Conservation (phyloP, 805 yeast genomes). For the Saccharomycopsis sp. region DNA sequence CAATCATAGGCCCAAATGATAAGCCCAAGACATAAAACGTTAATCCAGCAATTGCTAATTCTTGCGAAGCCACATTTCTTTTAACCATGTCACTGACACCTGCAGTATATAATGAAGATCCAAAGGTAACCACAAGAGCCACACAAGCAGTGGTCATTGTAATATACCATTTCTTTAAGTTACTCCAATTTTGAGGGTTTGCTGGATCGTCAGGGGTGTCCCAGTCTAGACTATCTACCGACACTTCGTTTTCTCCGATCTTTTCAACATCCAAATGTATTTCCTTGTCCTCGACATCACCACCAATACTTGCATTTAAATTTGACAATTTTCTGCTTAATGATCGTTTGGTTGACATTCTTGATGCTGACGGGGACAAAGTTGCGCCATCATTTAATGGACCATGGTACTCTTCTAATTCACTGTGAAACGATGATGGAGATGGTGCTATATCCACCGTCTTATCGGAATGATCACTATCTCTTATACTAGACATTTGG, state of each 20-base stretch:
- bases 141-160: slow-evolving; percentile 59
- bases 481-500: no score
- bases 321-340: slow-evolving; percentile 11
- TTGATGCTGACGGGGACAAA: neutral
- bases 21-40: slow-evolving; percentile 67
- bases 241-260: no score
- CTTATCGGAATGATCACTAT: no score
- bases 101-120: slow-evolving; percentile 64
- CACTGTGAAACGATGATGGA: no score
- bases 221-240: slow-evolving; percentile 44
- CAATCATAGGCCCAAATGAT: slow-evolving; percentile 61
- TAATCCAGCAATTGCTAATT: slow-evolving; percentile 58
- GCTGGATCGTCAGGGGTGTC: slow-evolving; percentile 55
- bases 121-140: slow-evolving; percentile 67
- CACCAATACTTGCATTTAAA: neutral
- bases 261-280: slow-evolving; percentile 23
- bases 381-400: neutral
- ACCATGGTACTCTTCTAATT: no score
- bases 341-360: slow-evolving; percentile 3
- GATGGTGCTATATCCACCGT: no score
- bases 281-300: slow-evolving; percentile 24
- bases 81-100: slow-evolving; percentile 50
- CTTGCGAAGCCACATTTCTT: slow-evolving; percentile 48
- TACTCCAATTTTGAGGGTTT: slow-evolving; percentile 66
- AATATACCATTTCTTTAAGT: slow-evolving; percentile 53